These are phyloP conservation scores for Carnegiea gigantea DNA, from an alignment of 179 eudicot species.

Conservation along the genomic window DNA sequence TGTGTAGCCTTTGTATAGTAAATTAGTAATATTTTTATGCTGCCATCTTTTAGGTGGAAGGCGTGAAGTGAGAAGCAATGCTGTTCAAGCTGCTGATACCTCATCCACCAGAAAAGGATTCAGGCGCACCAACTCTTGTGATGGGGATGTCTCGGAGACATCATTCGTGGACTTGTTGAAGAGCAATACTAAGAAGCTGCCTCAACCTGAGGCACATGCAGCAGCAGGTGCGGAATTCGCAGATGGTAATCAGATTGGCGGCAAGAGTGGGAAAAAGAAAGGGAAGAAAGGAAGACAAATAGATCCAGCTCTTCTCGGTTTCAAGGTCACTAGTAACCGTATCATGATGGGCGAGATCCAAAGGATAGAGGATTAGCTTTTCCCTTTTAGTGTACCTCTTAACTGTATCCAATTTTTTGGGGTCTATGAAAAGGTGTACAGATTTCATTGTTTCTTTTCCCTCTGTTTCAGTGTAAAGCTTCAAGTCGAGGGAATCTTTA, in stretches of 20 bases:
- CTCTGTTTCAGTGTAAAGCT: slow-evolving; percentile 25
- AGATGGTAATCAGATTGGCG: slow-evolving; percentile 52
- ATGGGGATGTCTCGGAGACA: slow-evolving; percentile 77
- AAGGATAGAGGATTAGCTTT: slow-evolving; percentile 60
- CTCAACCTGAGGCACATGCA: slow-evolving; percentile 42
- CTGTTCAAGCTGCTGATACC: slow-evolving; percentile 34
- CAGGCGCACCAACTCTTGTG: slow-evolving; percentile 73
- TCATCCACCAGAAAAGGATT: slow-evolving; percentile 55
- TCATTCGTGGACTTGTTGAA: slow-evolving; percentile 92
- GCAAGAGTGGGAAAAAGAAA: slow-evolving; percentile 75
- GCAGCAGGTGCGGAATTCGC: slow-evolving; percentile 37
- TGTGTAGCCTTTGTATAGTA: background rate
- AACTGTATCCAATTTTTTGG: background rate
- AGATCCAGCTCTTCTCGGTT: slow-evolving; percentile 95
- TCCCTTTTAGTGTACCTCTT: slow-evolving; percentile 8
- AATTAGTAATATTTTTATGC: background rate
- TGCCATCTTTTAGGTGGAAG: slow-evolving; percentile 37
- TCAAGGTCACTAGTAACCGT: slow-evolving; percentile 95
- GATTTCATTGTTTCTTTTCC: slow-evolving; percentile 3
- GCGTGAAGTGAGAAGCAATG: slow-evolving; percentile 42
- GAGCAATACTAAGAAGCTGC: slow-evolving; percentile 73
- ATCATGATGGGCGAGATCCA: slow-evolving; percentile 99
- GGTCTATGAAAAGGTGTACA: slow-evolving; percentile 23
- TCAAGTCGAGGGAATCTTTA: slow-evolving; percentile 4
- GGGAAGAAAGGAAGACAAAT: slow-evolving; percentile 95